Evolutionary conservation across 2,329 filamentous ascomycete genomes (phyloP).

Genomic region (Phaeomoniella chlamydospora): DNA sequence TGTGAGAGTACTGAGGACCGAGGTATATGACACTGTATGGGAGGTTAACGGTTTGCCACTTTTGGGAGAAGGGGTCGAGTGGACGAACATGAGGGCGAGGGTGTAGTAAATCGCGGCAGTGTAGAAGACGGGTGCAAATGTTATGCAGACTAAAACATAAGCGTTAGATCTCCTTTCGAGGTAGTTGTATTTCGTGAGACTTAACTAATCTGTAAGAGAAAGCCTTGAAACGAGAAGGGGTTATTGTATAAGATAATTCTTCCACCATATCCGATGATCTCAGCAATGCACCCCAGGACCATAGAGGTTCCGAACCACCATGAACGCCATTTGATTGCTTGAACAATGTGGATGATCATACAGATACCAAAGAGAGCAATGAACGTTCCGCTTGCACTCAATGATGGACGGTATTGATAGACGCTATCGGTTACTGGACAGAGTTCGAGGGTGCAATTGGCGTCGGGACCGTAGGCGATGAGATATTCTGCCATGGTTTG

Average conservation of each 20-base stretch:
- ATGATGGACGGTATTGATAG: slow-evolving; percentile 28
- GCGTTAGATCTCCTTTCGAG: slow-evolving; percentile 1
- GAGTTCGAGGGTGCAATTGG: slow-evolving; percentile 19
- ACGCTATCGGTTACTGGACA: slow-evolving; percentile 24
- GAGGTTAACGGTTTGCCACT: slow-evolving; percentile 6
- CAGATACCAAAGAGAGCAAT: slow-evolving; percentile 27
- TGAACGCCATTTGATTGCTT: slow-evolving; percentile 22
- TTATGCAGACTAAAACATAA: slow-evolving; percentile 36
- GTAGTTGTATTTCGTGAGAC: no score
- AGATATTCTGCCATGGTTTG: no score
- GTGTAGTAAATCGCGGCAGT: slow-evolving; percentile 54
- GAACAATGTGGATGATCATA: slow-evolving; percentile 19
- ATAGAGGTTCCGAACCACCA: slow-evolving; percentile 33
- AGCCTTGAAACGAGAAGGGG: slow-evolving; percentile 43
- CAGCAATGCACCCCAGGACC: slow-evolving; percentile 39
- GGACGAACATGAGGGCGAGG: slow-evolving; percentile 26
- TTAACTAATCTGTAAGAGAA: slow-evolving; percentile 51
- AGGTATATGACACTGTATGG: slow-evolving; percentile 19
- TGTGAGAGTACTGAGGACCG: slow-evolving; percentile 23
- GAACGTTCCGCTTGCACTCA: slow-evolving; percentile 26
- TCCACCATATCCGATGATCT: slow-evolving; percentile 49
- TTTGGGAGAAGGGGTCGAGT: slow-evolving; percentile 12
- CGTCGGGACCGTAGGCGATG: slow-evolving; percentile 10
- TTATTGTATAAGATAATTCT: slow-evolving; percentile 43
- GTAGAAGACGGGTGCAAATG: slow-evolving; percentile 40